Evolutionary conservation across 495 filamentous ascomycete species (phyloP), one percentile per base, ranked within the genome.

Genomic region (Elaphomyces granulatus): DNA sequence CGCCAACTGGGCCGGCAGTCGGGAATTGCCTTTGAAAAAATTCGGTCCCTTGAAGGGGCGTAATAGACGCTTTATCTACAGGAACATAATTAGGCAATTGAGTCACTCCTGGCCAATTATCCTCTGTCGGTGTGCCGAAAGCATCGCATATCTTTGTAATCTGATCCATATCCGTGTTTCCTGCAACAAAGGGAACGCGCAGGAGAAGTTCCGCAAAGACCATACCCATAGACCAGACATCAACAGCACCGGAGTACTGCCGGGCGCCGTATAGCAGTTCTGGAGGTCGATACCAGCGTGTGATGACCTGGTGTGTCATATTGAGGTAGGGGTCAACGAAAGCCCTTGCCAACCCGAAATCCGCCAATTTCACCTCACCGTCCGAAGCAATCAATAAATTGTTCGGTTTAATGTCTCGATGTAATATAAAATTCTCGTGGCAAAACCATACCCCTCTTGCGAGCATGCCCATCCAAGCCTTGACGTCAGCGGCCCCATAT

Each of bases 351-450:
- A 96, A 73, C 67, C 90, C 90, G 54, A 99, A 99, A 80, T 99
- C 90, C 4, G 90, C 92, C 33, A 99, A 72, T 55, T 92, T 99
- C 43, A 96, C 74, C 52, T 87, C 82, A 15, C 90, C 88, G 53
- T 94, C 80, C 9, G 85, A 79, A 10, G 87, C 86, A 45, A 96
- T 90, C 34, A 99, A 72, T 52, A 96, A 64, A 60, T 99, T 96
- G 72, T 96, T 96, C 21, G 90, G 88, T 57, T 99, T 99, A 67
- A 99, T 96, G 66, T 99, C 92, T 45, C 90, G 82, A 63, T 99
- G 92, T 32, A 99, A 66, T 2, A 99, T 74, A 46, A 78, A 86
- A 56, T 90, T 92, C 55, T 83, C 83, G 59, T 99, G 92, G 62
- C 92, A 96, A 65, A 88, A 96, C 81, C 83, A 93, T 15, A 95